Evolutionary conservation across 2,329 filamentous ascomycete species (phyloP), one percentile per base, ranked within the genome.

Genomic region (Verruconis gallopava): DNA sequence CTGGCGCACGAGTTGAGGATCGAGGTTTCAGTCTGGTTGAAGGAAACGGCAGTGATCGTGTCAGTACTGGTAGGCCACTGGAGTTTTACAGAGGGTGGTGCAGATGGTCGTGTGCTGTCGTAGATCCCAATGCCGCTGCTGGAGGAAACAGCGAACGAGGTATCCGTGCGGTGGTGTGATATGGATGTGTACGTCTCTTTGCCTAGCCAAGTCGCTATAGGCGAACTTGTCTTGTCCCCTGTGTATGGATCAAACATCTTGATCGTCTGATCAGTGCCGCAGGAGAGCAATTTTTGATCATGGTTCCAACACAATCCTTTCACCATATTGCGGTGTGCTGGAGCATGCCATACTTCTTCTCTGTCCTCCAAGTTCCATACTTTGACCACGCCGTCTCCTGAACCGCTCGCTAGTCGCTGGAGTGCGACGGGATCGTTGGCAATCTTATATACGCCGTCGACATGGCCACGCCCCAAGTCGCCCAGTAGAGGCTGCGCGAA

Each of bases 11-110:
- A 91, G 5, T 79, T 91, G 21, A 98, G 68, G 34, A 98, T 76
- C 0, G 85, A 93, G 0, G 89, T 94, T 66, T 98, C 91, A 28
- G 84, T 82, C 57, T 93, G 81, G 64, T 96, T 98, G 67, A 96
- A 93, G 33, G 83, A 73, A 44, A 95, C 74, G 11, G 81, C 73
- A 34, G 77, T 93, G 61, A 96, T 91, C 3, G 91, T 96, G 60
- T 94, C 91, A 45, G 84, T 79, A 6, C 80, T 77, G 4, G 82
- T 91, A 3, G 89, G 89, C 85, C 88, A 95, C 47, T 77, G 73
- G 12, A 95, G 71, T 18, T 82, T 80, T 60, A 94, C 85, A 4
- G 83, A 79, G 1, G 86, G 82, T 0, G 82, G 79, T 1, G 72
- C 71, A 20, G 81, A 85, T 44, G 85, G 80, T 34, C 84, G 75